A percentile compares a stretch with the other conserved stretches of the same genome.
phyloP scores from a whole-genome alignment of 495 filamentous ascomycete species.

The Penicillium coffeae region DNA sequence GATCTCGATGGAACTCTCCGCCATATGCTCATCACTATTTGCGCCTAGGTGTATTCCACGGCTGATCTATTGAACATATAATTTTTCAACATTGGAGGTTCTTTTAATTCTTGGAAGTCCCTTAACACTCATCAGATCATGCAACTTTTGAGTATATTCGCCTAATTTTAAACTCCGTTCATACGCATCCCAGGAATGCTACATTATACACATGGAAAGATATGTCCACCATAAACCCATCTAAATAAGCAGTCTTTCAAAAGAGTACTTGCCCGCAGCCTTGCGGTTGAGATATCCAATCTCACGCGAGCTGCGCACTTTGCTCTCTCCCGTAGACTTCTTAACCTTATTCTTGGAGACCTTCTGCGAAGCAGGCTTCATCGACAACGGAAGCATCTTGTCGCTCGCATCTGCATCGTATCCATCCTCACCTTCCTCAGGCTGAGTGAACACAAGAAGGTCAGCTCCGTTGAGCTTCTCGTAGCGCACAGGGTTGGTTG shows the following conservation, averaged over 20 bases:
- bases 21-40: no score
- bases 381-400: slow-evolving; percentile 61
- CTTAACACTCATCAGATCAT: not conserved
- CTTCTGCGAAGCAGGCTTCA: slow-evolving; percentile 61
- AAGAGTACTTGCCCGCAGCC: slow-evolving; percentile 70
- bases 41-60: no score
- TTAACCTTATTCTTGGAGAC: slow-evolving; percentile 48
- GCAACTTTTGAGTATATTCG: not conserved
- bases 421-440: slow-evolving; percentile 32
- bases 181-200: slow-evolving; percentile 19
- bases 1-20: no score
- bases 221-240: slow-evolving; percentile 9
- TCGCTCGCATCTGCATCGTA: slow-evolving; percentile 32
- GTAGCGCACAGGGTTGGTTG: slow-evolving; percentile 28
- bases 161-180: slow-evolving; percentile 20
- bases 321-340: slow-evolving; percentile 52
- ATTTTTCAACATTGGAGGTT: no score
- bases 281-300: slow-evolving; percentile 68
- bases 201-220: slow-evolving; percentile 22
- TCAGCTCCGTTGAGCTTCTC: slow-evolving; percentile 45
- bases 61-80: no score
- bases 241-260: slow-evolving; percentile 65
- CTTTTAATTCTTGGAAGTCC: no score
- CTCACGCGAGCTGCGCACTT: slow-evolving; percentile 61
- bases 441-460: slow-evolving; percentile 33